A percentile compares a stretch with the other conserved stretches of the same genome.
These are phyloP conservation scores for Teunomyces tritomae DNA, from an alignment of 805 yeast species.

Conservation along the genomic window DNA sequence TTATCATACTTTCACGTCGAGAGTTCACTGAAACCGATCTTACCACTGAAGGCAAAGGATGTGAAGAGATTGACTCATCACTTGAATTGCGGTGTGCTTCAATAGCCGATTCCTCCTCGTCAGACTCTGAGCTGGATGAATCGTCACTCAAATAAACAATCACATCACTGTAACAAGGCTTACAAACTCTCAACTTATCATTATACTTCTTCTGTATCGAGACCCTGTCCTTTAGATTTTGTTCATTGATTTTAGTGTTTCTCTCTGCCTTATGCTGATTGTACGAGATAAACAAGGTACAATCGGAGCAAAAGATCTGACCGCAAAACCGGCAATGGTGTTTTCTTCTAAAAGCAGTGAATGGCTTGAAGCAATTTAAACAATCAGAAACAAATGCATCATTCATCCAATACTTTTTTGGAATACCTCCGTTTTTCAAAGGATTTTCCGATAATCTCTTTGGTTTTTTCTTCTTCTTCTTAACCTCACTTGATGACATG, in stretches of 20 bases:
- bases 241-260: conserved; percentile 13
- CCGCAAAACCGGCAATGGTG: conserved; percentile 98
- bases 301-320: conserved; percentile 83
- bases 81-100: background rate
- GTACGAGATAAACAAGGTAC: conserved; percentile 70
- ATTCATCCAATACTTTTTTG: conserved; percentile 91
- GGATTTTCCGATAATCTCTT: conserved; percentile 38
- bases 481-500: conserved; percentile 10
- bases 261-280: conserved; percentile 46
- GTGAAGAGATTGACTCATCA: conserved; percentile 18
- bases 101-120: conserved; percentile 10
- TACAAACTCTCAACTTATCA: conserved; percentile 76
- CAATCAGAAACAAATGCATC: conserved; percentile 91
- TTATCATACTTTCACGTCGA: conserved; percentile 16
- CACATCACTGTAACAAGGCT: conserved; percentile 70
- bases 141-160: conserved; percentile 70
- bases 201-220: conserved; percentile 46
- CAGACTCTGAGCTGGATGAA: conserved; percentile 33
- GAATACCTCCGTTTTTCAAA: conserved; percentile 50
- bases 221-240: conserved; percentile 7
- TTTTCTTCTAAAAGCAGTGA: conserved; percentile 82
- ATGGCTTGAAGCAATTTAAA: conserved; percentile 73
- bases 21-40: conserved; percentile 30
- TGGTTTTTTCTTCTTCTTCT: conserved; percentile 26
- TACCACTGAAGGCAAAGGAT: conserved; percentile 27